phyloP scores from a whole-genome alignment of 805 yeast genomes.

The Komagataella phaffii region DNA sequence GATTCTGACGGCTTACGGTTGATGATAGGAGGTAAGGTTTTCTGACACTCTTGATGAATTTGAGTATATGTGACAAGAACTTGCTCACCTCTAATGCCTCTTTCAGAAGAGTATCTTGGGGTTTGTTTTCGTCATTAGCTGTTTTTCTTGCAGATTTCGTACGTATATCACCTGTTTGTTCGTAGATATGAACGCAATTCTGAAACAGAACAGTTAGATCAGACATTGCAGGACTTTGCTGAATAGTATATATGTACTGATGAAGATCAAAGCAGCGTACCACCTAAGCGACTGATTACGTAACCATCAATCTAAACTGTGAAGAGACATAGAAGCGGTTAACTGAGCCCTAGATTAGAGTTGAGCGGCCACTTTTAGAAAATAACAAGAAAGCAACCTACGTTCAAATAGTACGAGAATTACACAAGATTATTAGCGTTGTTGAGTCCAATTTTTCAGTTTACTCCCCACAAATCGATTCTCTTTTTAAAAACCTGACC shows the following conservation, averaged over 20 bases:
- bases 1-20: neutral
- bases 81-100: conserved; percentile 24
- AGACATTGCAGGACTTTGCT: conserved; percentile 18
- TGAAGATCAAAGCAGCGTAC: neutral
- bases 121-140: neutral
- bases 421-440: no score
- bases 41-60: conserved; percentile 20
- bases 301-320: neutral
- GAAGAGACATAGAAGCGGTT: neutral
- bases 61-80: conserved; percentile 17
- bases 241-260: neutral
- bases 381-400: no score
- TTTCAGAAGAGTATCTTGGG: conserved; percentile 23
- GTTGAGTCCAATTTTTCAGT: no score
- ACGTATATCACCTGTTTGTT: conserved; percentile 13
- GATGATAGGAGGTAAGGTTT: conserved; percentile 18
- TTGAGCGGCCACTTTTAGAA: no score
- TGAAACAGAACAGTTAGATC: conserved; percentile 34
- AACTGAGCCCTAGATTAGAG: no score
- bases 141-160: conserved; percentile 2
- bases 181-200: conserved; percentile 31
- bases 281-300: neutral
- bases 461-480: no score
- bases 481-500: neutral
- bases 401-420: no score